Evolutionary conservation across 2,329 filamentous ascomycete species (phyloP), one percentile per base, ranked within the genome.

Genomic region (Aspergillus persii): DNA sequence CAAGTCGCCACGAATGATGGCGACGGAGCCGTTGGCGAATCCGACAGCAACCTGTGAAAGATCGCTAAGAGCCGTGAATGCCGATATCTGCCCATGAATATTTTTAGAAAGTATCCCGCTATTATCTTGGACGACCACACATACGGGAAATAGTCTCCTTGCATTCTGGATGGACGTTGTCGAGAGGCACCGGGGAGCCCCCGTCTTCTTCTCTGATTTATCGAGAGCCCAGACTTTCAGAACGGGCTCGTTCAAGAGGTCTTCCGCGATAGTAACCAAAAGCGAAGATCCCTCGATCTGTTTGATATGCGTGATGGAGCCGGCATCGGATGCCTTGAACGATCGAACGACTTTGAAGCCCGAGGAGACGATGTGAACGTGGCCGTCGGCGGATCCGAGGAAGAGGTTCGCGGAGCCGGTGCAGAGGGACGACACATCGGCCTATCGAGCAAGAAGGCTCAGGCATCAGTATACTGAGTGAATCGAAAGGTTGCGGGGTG

Each of bases 161-260:
- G 90, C 92, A 79, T 98, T 98, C 73, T 92, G 90, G 64, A 99
- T 89, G 26, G 84, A 87, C 54, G 97, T 79, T 1, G 89, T 95
- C 71, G 91, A 96, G 65, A 96, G 83, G 73, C 95, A 98, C 44
- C 89, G 91, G 15, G 95, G 95, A 62, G 89, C 81, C 47, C 92
- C 92, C 4, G 91, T 96, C 83, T 96, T 98, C 83, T 95, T 98
- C 66, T 96, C 92, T 3, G 89, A 84, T 77, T 93, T 96, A 73
- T 98, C 93, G 67, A 99, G 81, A 26, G 92, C 94, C 95, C 95
- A 99, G n/a, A 98, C 94, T 75, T 96, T 98, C 61, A 99, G 78
- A 23, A 94, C 84, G 0, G 95, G 94, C 68, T 98, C 92, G 68
- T 85, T 89, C 44, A 90, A 90, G 54, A 97, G 80, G 69, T 98